Percentiles rank a stretch among this genome's conserved stretches.
Evolutionary conservation across 352 stramenopile species (phyloP).

Genomic region (Phytophthora citrophthora): DNA sequence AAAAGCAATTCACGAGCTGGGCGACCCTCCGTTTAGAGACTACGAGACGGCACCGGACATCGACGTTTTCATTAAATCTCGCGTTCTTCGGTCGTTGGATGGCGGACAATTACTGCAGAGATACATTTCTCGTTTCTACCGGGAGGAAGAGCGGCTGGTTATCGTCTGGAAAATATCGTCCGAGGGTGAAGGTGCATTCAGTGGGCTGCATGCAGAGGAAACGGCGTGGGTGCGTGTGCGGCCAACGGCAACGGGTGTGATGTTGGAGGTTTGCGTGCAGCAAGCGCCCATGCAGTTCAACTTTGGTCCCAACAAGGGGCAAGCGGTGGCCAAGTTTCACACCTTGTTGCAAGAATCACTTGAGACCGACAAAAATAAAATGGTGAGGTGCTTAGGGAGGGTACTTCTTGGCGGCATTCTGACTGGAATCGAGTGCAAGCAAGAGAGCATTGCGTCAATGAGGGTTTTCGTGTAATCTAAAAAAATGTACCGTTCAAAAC

Average conservation of each 20-base stretch:
- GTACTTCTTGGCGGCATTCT: conserved; percentile 22
- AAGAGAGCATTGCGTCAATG: no score
- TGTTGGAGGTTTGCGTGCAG: conserved; percentile 40
- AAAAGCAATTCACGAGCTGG: conserved; percentile 5
- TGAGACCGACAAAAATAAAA: conserved; percentile 18
- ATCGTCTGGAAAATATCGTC: conserved; percentile 59
- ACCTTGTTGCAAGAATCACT: conserved; percentile 19
- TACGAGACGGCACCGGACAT: conserved; percentile 9
- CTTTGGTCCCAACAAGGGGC: not conserved
- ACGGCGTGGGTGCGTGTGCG: conserved; percentile 24
- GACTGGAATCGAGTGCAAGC: conserved; percentile 15
- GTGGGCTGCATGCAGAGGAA: conserved; percentile 28
- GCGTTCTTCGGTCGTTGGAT: conserved; percentile 9
- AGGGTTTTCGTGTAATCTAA: no score
- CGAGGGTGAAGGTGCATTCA: conserved; percentile 34
- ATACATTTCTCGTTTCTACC: conserved; percentile 45
- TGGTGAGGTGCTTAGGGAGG: conserved; percentile 14
- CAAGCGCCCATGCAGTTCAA: conserved; percentile 32
- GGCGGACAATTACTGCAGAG: conserved; percentile 4
- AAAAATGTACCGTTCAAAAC: no score
- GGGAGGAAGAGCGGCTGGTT: conserved; percentile 45
- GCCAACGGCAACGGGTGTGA: conserved; percentile 8
- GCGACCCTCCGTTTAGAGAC: not conserved
- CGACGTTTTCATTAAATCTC: conserved; percentile 38
- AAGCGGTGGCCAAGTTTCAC: conserved; percentile 22